Percentiles rank a stretch among this genome's conserved stretches.
Evolutionary conservation across 306 rosid genomes (phyloP).

Genomic region (Morella rubra): DNA sequence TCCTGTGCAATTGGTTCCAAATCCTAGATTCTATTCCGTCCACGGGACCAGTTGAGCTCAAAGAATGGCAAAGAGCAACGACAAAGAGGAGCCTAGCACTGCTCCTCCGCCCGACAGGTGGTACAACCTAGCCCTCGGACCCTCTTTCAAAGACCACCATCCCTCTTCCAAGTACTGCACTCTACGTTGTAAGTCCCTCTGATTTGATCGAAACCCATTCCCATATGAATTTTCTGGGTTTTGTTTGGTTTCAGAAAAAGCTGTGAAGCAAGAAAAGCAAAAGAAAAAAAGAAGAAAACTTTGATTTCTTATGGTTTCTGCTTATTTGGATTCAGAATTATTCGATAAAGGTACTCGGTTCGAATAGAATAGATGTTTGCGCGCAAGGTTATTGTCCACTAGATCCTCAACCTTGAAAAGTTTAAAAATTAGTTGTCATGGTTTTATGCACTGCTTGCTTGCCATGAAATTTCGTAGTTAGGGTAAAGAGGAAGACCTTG

Average conservation of each 20-base stretch:
- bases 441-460: background rate
- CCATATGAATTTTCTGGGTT: background rate
- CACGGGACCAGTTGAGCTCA: background rate
- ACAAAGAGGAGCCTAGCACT: constrained; percentile 14
- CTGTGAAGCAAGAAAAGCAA: background rate
- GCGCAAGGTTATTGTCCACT: background rate
- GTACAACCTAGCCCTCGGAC: constrained; percentile 21
- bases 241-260: background rate
- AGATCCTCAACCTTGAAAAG: background rate
- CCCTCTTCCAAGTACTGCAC: constrained; percentile 20
- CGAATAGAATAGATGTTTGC: background rate
- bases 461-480: background rate
- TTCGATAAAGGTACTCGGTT: background rate
- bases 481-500: background rate
- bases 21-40: background rate
- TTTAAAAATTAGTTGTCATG: background rate
- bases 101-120: constrained; percentile 25
- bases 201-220: background rate
- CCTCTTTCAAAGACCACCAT: constrained; percentile 16
- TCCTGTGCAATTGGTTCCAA: background rate
- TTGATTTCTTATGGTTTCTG: background rate
- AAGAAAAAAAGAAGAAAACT: background rate
- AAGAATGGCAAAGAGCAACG: constrained; percentile 14
- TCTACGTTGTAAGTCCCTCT: constrained; percentile 21
- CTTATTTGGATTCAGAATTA: background rate